Base-by-base conservation (phyloP, 805 yeast genomes). In the Naumovozyma dairenensis region DNA sequence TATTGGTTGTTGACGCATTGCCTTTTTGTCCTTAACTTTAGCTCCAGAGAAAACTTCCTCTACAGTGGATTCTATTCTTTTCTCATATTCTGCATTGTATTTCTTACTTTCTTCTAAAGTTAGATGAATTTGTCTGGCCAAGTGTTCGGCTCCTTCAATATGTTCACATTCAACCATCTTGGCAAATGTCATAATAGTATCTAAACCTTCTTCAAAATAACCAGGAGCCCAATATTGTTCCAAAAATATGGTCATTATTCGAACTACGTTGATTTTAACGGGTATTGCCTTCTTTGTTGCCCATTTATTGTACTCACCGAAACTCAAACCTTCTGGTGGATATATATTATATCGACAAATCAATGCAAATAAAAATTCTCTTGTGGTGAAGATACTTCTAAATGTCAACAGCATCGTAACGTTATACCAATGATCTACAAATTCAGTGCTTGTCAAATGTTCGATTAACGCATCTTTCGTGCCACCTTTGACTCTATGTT, bases 291-390 rank as follows among this genome's bases (percentile, higher is more conserved):
- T 83, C 49, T 70, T 71, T 20, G 72, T 71, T 6, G 74, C 66
- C 95, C 94, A 84, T 7, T 67, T 56, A 27, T 73, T 71, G 53
- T 80, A 82, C 47, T 83, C 93, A 38, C 80, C 92, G 49, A 74
- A 80, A 38, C 81, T 73, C 36, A 87, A 59, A 0, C 92, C 94
- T 48, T 81, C 94, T 0, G 95, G 95, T n/a, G 94, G 89, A 39
- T 71, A 72, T n/a, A 73, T 59, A 34, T 74, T 67, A 57, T 75
- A 87, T 35, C 92, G 63, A 19, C 68, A 66, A 19, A 80, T 68
- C 43, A 82, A 57, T 29, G 69, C 49, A 24, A 66, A 65, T 31
- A 81, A 60, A 25, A 86, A 60, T 34, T 77, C 80, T 5, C 67
- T 55, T 2, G 89, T 69, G 3, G 79, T 66, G 62, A 79, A 70